These are phyloP conservation scores for Artemisia tridentata DNA, from an alignment of 129 eudicot species.

Conservation along the genomic window DNA sequence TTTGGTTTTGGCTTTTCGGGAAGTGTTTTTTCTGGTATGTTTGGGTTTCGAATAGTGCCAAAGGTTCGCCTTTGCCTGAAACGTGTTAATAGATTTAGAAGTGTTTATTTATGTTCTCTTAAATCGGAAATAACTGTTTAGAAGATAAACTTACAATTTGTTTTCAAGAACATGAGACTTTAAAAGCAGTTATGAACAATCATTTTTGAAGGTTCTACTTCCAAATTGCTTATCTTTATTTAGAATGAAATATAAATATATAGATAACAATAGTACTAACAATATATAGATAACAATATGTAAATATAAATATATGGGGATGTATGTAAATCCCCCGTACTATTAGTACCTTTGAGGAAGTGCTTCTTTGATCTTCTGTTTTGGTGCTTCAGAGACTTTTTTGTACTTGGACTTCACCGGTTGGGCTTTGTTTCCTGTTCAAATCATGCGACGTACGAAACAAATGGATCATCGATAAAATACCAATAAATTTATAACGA, in stretches of 20 bases:
- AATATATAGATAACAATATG: too few species aligned
- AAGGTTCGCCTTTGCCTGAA: slow-evolving; percentile 55
- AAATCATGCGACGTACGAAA: not conserved
- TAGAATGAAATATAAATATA: too few species aligned
- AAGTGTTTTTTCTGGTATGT: slow-evolving; percentile 29
- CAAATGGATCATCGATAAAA: not conserved
- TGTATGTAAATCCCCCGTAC: too few species aligned
- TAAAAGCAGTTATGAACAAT: too few species aligned
- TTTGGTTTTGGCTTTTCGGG: slow-evolving; percentile 39
- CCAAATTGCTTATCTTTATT: too few species aligned
- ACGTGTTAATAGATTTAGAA: not conserved
- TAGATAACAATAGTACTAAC: too few species aligned
- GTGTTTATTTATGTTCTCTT: too few species aligned
- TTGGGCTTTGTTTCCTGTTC: slow-evolving; percentile 30
- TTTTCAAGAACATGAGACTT: too few species aligned
- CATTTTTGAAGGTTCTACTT: too few species aligned
- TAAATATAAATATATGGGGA: too few species aligned
- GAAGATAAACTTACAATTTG: too few species aligned
- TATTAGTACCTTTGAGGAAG: slow-evolving; percentile 26
- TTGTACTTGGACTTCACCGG: slow-evolving; percentile 39
- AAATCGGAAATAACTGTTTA: too few species aligned
- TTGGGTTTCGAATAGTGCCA: slow-evolving; percentile 52
- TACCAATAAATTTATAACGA: not conserved
- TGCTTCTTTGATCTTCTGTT: slow-evolving; percentile 32
- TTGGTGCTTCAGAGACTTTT: slow-evolving; percentile 28